A percentile compares a stretch with the other conserved stretches of the same genome.
These are phyloP conservation scores for Pseudopyricularia cyperi DNA, from an alignment of 2,329 filamentous ascomycete species.

Conservation along the genomic window DNA sequence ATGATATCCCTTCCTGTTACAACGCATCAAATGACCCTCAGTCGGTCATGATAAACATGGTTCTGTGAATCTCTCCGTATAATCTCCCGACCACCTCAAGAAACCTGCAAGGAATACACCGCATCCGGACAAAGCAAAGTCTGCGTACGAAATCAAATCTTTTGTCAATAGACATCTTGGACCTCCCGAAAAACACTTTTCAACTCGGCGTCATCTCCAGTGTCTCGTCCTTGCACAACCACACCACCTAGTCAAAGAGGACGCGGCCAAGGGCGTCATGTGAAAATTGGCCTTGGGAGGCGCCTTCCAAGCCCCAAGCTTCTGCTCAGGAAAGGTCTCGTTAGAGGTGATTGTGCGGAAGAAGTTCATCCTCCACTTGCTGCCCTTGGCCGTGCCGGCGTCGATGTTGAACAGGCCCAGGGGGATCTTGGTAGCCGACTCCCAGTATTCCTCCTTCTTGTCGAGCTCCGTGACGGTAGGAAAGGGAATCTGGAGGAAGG, in stretches of 20 bases:
- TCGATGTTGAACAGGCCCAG: slow-evolving; percentile 37
- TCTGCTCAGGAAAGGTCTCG: slow-evolving; percentile 28
- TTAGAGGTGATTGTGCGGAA: slow-evolving; percentile 31
- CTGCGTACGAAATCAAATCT: no score
- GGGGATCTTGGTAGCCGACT: slow-evolving; percentile 26
- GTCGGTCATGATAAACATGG: no score
- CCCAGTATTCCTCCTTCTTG: slow-evolving; percentile 22
- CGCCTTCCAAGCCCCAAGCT: slow-evolving; percentile 30
- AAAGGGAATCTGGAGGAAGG: slow-evolving; percentile 24
- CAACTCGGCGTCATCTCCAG: neutral
- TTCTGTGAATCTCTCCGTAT: no score
- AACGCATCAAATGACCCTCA: no score
- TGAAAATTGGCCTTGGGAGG: slow-evolving; percentile 33
- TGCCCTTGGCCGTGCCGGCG: slow-evolving; percentile 24
- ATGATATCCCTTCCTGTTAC: no score
- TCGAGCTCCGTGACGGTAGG: slow-evolving; percentile 24
- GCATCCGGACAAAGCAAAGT: no score
- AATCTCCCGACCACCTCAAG: no score
- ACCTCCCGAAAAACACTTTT: neutral
- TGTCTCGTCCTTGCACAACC: neutral
- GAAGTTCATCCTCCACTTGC: slow-evolving; percentile 38
- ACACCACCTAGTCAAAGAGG: slow-evolving; percentile 15
- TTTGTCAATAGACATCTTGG: neutral
- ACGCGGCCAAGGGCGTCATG: slow-evolving; percentile 31
- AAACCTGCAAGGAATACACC: no score